Conservation (phyloP, 352 stramenopile genomes). For the Blastocystis hominis region DNA sequence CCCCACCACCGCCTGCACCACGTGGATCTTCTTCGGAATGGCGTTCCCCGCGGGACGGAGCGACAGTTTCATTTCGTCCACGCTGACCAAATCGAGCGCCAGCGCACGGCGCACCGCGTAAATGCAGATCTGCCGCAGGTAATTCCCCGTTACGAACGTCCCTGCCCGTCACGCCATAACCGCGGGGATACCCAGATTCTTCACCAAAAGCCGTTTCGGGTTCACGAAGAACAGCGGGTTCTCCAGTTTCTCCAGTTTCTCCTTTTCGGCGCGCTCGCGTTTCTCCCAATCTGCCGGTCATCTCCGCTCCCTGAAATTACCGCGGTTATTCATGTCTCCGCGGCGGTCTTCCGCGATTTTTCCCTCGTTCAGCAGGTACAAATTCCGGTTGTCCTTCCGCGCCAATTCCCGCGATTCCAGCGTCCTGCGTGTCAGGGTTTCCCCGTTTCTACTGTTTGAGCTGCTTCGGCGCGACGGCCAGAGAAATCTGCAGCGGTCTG, state of each 20-base stretch:
- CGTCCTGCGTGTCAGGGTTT: not conserved
- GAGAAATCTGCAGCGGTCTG: not conserved
- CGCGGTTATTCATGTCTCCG: constrained; percentile 59
- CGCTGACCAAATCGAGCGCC: not conserved
- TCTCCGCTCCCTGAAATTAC: constrained; percentile 58
- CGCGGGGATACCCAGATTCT: constrained; percentile 74
- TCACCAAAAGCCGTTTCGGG: constrained; percentile 79
- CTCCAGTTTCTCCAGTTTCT: constrained; percentile 90
- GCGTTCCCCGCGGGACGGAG: not conserved
- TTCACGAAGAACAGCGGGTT: constrained; percentile 93
- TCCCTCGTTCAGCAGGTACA: constrained; percentile 86
- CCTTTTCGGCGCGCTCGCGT: constrained; percentile 75
- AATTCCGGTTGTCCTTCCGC: constrained; percentile 83
- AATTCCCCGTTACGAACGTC: not conserved
- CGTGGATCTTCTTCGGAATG: not conserved
- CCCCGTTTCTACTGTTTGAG: not conserved
- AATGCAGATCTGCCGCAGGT: constrained; percentile 52
- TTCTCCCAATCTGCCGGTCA: constrained; percentile 80
- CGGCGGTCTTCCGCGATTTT: constrained; percentile 69
- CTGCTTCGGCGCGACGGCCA: not conserved
- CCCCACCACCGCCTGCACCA: not conserved
- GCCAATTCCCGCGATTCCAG: constrained; percentile 62
- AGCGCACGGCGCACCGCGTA: not conserved
- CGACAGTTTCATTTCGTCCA: constrained; percentile 12
- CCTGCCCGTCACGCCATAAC: not conserved